Percentiles rank a stretch among this genome's conserved stretches.
Conservation (phyloP, 345 rosid species). For the Abelmoschus esculentus region DNA sequence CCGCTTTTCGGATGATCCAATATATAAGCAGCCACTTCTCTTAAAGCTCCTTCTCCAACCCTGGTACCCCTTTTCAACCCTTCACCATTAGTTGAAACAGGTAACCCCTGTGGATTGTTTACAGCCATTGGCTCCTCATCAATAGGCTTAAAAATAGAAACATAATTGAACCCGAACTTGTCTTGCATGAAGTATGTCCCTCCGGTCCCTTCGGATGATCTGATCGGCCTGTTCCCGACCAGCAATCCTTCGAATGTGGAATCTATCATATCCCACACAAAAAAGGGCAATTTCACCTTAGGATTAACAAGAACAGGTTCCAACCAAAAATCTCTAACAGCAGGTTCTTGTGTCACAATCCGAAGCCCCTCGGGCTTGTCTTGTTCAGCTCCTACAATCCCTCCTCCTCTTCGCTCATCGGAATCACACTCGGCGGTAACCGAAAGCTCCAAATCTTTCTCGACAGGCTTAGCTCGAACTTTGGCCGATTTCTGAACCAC, state of each 20-base stretch:
- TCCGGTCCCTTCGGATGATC: slow-evolving; percentile 76
- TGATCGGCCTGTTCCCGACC: slow-evolving; percentile 50
- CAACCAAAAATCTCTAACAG: slow-evolving; percentile 35
- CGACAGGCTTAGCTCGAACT: slow-evolving; percentile 54
- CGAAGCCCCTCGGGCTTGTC: slow-evolving; percentile 25
- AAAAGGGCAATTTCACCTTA: slow-evolving; percentile 32
- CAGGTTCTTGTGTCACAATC: slow-evolving; percentile 24
- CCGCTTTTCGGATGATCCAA: slow-evolving; percentile 80
- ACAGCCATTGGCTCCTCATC: slow-evolving; percentile 94
- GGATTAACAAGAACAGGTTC: slow-evolving; percentile 49
- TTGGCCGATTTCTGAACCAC: slow-evolving; percentile 61
- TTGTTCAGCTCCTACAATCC: slow-evolving; percentile 10
- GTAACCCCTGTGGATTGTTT: slow-evolving; percentile 70
- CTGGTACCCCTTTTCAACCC: slow-evolving; percentile 85
- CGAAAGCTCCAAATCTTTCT: slow-evolving; percentile 46
- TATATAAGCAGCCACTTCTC: slow-evolving; percentile 87
- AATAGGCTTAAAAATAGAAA: slow-evolving; percentile 76
- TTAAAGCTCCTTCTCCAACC: slow-evolving; percentile 80
- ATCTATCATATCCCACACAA: slow-evolving; percentile 48
- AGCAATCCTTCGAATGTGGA: slow-evolving; percentile 56
- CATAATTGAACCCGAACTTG: slow-evolving; percentile 41
- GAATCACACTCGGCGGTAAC: slow-evolving; percentile 26
- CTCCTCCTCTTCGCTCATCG: slow-evolving; percentile 21
- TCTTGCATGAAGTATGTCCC: slow-evolving; percentile 83
- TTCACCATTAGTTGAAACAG: slow-evolving; percentile 57